Evolutionary conservation across 306 rosid genomes (phyloP).

Genomic region (Castanea mollissima): DNA sequence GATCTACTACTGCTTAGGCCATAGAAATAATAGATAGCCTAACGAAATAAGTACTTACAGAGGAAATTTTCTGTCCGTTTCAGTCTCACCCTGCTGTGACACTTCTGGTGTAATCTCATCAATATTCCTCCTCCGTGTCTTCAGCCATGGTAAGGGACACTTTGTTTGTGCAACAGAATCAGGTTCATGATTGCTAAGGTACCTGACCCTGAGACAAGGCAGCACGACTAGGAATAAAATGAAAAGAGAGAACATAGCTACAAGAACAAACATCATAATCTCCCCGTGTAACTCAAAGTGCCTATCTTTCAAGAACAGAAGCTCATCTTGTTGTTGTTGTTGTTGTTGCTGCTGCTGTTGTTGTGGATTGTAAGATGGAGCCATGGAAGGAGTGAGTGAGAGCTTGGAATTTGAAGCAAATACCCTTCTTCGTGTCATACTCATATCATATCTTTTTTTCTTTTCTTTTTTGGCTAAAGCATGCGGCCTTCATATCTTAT

Average conservation of each 20-base stretch:
- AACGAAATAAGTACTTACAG: background rate
- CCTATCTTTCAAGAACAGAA: conserved; percentile 36
- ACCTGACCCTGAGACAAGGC: conserved; percentile 33
- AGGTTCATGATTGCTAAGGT: background rate
- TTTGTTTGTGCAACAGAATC: background rate
- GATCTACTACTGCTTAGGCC: no score
- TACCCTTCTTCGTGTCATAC: background rate
- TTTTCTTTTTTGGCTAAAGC: background rate
- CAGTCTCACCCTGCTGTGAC: background rate
- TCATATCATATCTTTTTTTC: background rate
- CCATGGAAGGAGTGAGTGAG: background rate
- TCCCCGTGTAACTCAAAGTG: conserved; percentile 51
- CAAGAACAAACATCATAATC: conserved; percentile 35
- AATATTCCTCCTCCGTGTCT: background rate
- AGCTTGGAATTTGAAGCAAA: background rate
- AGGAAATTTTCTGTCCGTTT: background rate
- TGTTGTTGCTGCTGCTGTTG: background rate
- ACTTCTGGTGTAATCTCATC: background rate
- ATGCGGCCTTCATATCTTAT: background rate
- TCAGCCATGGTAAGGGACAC: background rate
- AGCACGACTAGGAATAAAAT: conserved; percentile 23
- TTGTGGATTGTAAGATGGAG: background rate
- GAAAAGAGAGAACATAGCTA: conserved; percentile 37
- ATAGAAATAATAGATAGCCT: background rate
- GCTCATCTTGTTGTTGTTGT: conserved; percentile 24